Evolutionary conservation across 805 yeast genomes (phyloP).

Genomic region (Scheffersomyces ergatensis): DNA sequence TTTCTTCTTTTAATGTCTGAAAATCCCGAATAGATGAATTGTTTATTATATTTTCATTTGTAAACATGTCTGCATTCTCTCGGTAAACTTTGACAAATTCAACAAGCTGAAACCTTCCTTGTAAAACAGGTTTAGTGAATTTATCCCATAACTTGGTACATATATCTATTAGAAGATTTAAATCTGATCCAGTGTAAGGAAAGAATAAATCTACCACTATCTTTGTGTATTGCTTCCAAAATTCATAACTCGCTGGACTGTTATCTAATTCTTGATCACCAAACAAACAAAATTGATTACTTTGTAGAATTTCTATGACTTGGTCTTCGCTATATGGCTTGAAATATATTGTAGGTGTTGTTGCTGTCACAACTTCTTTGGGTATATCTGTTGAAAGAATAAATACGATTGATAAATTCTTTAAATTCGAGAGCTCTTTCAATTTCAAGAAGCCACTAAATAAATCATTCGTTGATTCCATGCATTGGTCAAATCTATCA

Average conservation of each 20-base stretch:
- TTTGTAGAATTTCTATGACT: slow-evolving; percentile 34
- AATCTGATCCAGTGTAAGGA: slow-evolving; percentile 44
- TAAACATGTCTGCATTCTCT: slow-evolving; percentile 24
- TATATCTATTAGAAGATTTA: slow-evolving; percentile 32
- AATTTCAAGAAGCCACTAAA: slow-evolving; percentile 38
- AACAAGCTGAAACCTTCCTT: slow-evolving; percentile 15
- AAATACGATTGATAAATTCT: slow-evolving; percentile 35
- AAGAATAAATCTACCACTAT: slow-evolving; percentile 45
- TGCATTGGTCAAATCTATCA: slow-evolving; percentile 47
- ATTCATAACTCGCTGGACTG: slow-evolving; percentile 14
- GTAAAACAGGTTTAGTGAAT: slow-evolving; percentile 24
- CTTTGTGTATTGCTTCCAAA: slow-evolving; percentile 44
- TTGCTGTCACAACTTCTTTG: slow-evolving; percentile 31
- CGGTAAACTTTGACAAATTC: slow-evolving; percentile 36
- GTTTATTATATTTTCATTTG: slow-evolving; percentile 27
- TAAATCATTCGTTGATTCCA: slow-evolving; percentile 40
- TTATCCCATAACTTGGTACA: slow-evolving; percentile 31
- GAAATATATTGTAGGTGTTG: slow-evolving; percentile 42
- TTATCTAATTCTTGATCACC: slow-evolving; percentile 13
- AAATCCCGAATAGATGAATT: slow-evolving; percentile 28
- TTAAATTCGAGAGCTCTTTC: slow-evolving; percentile 38
- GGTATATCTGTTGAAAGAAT: slow-evolving; percentile 41
- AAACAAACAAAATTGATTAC: slow-evolving; percentile 23
- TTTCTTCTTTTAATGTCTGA: slow-evolving; percentile 18
- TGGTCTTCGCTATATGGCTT: slow-evolving; percentile 34